Conservation (phyloP, 1,284 basidiomycete genomes). For the Calocybe gambosa region DNA sequence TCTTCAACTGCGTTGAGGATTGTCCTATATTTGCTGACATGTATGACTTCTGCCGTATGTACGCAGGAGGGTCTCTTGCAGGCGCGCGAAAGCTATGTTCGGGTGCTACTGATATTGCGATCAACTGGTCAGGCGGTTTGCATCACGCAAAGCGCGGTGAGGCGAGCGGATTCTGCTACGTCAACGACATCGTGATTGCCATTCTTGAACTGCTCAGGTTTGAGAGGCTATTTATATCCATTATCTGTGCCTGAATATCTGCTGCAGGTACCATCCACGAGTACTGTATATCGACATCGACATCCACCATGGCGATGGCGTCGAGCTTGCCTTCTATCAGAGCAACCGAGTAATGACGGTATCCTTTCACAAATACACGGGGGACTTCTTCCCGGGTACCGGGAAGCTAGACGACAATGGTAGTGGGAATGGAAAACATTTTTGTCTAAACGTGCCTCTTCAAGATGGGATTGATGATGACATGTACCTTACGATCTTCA, state of each 20-base stretch:
- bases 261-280: constrained; percentile 73
- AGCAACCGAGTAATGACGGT: constrained; percentile 98
- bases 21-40: constrained; percentile 92
- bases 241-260: not conserved
- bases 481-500: constrained; percentile 93
- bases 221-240: constrained; percentile 14
- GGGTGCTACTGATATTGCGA: constrained; percentile 90
- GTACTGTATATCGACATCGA: constrained; percentile 97
- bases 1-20: constrained; percentile 89
- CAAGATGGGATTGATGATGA: constrained; percentile 98
- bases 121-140: constrained; percentile 95
- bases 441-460: constrained; percentile 92
- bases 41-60: constrained; percentile 90
- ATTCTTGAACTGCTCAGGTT: constrained; percentile 93
- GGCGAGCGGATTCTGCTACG: constrained; percentile 94
- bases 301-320: constrained; percentile 96
- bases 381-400: constrained; percentile 97
- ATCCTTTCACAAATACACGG: constrained; percentile 99
- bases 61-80: constrained; percentile 86
- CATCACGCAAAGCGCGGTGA: constrained; percentile 96
- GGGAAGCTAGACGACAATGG: constrained; percentile 91
- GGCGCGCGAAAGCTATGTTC: constrained; percentile 82
- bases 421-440: constrained; percentile 87
- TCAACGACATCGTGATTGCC: constrained; percentile 92
- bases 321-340: constrained; percentile 97